Base-by-base conservation (phyloP, 768 basidiomycete species). In the Lentinula detonsa region DNA sequence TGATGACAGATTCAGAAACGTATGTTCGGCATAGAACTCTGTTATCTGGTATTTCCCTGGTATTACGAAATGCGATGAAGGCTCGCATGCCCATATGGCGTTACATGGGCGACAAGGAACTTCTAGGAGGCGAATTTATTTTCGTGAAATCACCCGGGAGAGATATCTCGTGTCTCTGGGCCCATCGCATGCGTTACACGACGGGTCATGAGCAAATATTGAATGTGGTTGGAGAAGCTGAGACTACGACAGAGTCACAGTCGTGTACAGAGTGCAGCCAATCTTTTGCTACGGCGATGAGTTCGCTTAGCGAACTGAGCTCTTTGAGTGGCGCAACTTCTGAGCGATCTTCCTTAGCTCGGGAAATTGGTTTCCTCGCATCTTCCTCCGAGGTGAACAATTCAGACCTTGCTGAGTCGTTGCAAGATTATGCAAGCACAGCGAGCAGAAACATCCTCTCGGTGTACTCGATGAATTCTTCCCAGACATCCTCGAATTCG, bases 91-190 rank as follows among this genome's bases (percentile, higher is more conserved):
- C 86, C 0, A 72, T 85, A 8, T 84, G 82, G 78, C 80, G 81
- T 66, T 73, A 75, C 49, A 80, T 79, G n/a, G 87, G 86, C 0
- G 80, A 87, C 62, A 69, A 80, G 59, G 70, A 80, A 16, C 88
- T 89, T 66, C 72, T 90, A 16, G 88, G 88, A 31, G 89, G 89
- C 40, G 89, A 91, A 71, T 90, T 90, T 65, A 76, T 90, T 28
- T 77, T 90, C 15, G 84, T 39, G 8, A 56, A 43, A 16, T 2
- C 83, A 13, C 84, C 85, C 8, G 85, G 83, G 83, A 85, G 63
- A 63, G 79, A 68, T 11, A 15, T 84, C 58, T 72, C 74, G 6
- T 83, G 80, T 62, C 69, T 76, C 7, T 89, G 78, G 66, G 82
- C 81, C 0, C 86, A 87, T 69, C 82, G 88, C 5, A 90, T 90